Conservation (phyloP, 495 filamentous ascomycete species). For the Evernia prunastri region DNA sequence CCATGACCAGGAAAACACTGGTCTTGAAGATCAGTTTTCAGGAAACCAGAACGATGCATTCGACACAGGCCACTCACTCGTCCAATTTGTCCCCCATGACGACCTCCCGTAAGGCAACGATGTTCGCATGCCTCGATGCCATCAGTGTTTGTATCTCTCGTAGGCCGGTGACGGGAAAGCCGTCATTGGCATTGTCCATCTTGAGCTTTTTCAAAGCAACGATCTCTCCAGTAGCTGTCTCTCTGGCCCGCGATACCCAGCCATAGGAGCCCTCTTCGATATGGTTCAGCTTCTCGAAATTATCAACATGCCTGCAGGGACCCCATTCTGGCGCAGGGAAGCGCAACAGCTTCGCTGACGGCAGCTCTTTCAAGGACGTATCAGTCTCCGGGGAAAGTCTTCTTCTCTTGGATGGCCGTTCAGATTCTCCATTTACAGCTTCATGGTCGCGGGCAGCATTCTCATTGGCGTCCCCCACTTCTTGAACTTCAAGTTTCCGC, state of each 20-base stretch:
- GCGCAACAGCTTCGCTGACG: constrained; percentile 50
- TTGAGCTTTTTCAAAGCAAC: constrained; percentile 95
- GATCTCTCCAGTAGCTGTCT: constrained; percentile 72
- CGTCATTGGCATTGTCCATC: constrained; percentile 75
- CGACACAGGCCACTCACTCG: constrained; percentile 50
- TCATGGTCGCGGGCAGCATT: constrained; percentile 22
- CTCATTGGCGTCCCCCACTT: constrained; percentile 28
- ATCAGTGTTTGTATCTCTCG: constrained; percentile 77
- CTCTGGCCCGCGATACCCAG: constrained; percentile 80
- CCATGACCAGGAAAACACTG: constrained; percentile 93
- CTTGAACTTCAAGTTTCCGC: constrained; percentile 56
- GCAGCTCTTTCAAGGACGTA: constrained; percentile 26
- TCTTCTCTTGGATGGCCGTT: constrained; percentile 37
- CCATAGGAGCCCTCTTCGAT: constrained; percentile 98
- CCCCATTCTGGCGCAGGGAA: constrained; percentile 66
- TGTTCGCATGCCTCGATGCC: constrained; percentile 61
- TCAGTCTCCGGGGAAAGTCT: constrained; percentile 42
- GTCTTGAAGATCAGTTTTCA: constrained; percentile 26
- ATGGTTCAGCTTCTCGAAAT: constrained; percentile 88
- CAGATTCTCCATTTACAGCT: constrained; percentile 19
- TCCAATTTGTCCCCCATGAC: constrained; percentile 76
- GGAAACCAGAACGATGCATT: constrained; percentile 10
- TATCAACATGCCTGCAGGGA: constrained; percentile 73
- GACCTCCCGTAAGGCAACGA: constrained; percentile 76
- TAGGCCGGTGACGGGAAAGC: constrained; percentile 86